These are phyloP conservation scores for Gautieria morchelliformis DNA, from an alignment of 768 basidiomycete genomes.

Conservation along the genomic window DNA sequence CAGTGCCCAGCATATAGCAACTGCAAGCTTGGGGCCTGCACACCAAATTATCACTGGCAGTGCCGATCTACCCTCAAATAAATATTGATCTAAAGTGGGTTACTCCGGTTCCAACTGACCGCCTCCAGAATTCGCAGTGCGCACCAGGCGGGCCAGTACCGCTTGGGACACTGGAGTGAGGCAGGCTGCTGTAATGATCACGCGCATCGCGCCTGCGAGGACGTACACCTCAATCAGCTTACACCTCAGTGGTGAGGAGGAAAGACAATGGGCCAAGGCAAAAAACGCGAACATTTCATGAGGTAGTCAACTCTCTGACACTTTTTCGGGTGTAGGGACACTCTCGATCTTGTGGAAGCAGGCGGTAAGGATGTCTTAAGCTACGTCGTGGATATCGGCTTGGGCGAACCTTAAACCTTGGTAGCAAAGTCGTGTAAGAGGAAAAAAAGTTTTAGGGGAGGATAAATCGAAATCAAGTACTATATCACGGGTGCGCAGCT, in stretches of 20 bases:
- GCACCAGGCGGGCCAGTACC: conserved; percentile 64
- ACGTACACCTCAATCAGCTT: background rate
- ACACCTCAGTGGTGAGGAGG: background rate
- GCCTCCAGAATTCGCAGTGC: conserved; percentile 76
- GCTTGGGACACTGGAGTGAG: conserved; percentile 59
- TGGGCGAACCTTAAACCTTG: conserved; percentile 91
- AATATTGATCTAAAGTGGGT: conserved; percentile 98
- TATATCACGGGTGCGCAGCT: conserved; percentile 41
- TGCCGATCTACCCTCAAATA: conserved; percentile 93
- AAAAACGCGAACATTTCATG: conserved; percentile 71
- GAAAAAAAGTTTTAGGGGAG: too few relatives aligned
- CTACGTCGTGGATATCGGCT: conserved; percentile 76
- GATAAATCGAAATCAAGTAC: too few relatives aligned
- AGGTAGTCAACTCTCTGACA: conserved; percentile 96
- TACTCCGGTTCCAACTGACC: conserved; percentile 93
- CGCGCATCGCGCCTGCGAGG: conserved; percentile 77
- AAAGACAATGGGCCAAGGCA: conserved; percentile 16
- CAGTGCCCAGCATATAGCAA: background rate
- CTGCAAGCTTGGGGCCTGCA: conserved; percentile 9
- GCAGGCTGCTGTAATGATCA: conserved; percentile 83
- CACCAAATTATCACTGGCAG: conserved; percentile 87
- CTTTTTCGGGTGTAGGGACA: conserved; percentile 76
- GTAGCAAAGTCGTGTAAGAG: too few relatives aligned
- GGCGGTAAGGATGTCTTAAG: too few relatives aligned
- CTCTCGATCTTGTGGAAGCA: conserved; percentile 73